Evolutionary conservation across 2,329 filamentous ascomycete genomes (phyloP).

Genomic region (Cladorrhinum sp.): DNA sequence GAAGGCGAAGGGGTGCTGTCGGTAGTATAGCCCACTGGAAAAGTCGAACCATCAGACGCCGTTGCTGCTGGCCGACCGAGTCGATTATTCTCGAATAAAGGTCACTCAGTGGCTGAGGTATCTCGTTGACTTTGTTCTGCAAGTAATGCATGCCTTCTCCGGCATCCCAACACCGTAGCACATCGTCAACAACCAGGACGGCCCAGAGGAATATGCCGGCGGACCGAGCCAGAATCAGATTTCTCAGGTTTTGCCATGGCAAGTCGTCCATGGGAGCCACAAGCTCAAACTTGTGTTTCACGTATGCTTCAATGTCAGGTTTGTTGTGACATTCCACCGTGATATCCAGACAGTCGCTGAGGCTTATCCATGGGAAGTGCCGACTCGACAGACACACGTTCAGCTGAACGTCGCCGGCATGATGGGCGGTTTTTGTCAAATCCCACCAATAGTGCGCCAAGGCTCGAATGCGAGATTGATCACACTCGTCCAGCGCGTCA

Average conservation of each 20-base stretch:
- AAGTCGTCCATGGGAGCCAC: background rate
- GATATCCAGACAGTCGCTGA: constrained; percentile 2
- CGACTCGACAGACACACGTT: constrained; percentile 15
- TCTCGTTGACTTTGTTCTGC: background rate
- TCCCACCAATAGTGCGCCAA: constrained; percentile 5
- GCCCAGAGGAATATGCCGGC: constrained; percentile 18
- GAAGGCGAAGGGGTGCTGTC: constrained; percentile 9
- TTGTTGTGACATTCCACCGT: background rate
- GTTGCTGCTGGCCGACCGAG: background rate
- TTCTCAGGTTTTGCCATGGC: background rate
- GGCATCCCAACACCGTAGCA: constrained; percentile 11
- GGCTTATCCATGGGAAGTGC: constrained; percentile 5
- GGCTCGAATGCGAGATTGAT: background rate
- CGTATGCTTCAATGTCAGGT: background rate
- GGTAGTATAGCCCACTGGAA: constrained; percentile 20
- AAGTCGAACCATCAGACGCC: background rate
- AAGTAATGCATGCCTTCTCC: background rate
- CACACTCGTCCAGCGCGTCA: constrained; percentile 22
- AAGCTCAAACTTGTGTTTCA: background rate
- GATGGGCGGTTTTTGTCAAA: background rate
- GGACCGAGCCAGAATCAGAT: background rate
- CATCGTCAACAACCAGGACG: constrained; percentile 12
- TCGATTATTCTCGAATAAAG: too few relatives aligned
- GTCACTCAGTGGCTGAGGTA: background rate
- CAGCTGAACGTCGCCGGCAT: background rate